phyloP scores from a whole-genome alignment of 2,329 filamentous ascomycete species.

The Fusarium phyllophilum region DNA sequence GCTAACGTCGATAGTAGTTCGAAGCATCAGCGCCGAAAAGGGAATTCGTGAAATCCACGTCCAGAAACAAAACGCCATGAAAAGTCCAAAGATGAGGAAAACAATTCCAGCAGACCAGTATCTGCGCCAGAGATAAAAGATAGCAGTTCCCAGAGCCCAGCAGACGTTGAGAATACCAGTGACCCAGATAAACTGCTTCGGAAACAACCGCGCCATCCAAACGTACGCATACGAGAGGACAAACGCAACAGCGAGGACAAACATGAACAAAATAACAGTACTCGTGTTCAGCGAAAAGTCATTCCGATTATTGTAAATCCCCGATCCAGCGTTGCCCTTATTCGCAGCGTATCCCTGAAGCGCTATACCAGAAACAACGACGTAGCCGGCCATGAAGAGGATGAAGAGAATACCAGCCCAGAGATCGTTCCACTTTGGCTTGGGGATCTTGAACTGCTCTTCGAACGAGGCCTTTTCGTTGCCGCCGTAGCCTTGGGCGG shows the following conservation, averaged over 20 bases:
- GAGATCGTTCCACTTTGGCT: constrained; percentile 88
- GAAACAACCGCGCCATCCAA: constrained; percentile 77
- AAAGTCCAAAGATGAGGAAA: constrained; percentile 79
- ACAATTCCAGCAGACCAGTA: constrained; percentile 89
- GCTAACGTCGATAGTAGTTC: constrained; percentile 85
- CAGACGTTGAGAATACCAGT: constrained; percentile 89
- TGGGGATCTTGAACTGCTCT: constrained; percentile 82
- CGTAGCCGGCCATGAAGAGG: constrained; percentile 76
- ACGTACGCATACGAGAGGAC: constrained; percentile 83
- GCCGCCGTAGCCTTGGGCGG: constrained; percentile 50
- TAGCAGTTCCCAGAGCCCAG: constrained; percentile 84
- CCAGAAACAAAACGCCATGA: constrained; percentile 84
- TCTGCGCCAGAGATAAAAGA: constrained; percentile 81
- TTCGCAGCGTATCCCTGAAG: constrained; percentile 78
- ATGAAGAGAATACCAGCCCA: constrained; percentile 89
- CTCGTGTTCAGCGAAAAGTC: constrained; percentile 79
- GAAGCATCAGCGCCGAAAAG: constrained; percentile 90
- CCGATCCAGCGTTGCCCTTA: constrained; percentile 71
- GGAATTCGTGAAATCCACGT: constrained; percentile 92
- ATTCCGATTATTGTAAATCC: constrained; percentile 77
- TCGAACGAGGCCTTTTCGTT: constrained; percentile 72
- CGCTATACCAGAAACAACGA: constrained; percentile 78
- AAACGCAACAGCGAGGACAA: constrained; percentile 78
- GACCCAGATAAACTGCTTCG: constrained; percentile 92
- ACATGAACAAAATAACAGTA: constrained; percentile 85